Conservation (phyloP, 345 rosid genomes). For the Eucalyptus sp. region DNA sequence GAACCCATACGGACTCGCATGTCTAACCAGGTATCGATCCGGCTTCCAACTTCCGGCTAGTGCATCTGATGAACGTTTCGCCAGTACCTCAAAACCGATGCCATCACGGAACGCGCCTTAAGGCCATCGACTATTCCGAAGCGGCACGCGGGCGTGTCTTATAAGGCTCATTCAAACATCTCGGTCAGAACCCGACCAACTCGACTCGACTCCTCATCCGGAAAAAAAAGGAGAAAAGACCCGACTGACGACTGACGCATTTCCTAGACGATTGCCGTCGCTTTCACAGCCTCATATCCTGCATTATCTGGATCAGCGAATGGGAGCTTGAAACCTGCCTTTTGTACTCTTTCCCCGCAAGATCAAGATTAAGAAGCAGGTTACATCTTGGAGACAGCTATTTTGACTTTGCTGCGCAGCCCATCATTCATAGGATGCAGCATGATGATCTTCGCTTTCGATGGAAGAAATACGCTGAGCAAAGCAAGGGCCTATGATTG, state of each 20-base stretch:
- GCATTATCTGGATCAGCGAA: background rate
- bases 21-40: background rate
- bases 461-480: background rate
- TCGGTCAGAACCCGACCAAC: background rate
- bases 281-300: background rate
- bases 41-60: background rate
- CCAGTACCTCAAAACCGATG: background rate
- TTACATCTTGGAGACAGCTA: background rate
- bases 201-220: background rate
- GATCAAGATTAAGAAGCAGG: background rate
- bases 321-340: background rate
- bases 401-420: background rate
- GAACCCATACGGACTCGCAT: background rate
- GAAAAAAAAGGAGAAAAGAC: background rate
- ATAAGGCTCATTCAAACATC: background rate
- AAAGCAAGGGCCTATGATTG: background rate
- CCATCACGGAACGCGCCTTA: background rate
- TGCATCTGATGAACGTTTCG: background rate
- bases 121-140: background rate
- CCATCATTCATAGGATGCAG: background rate
- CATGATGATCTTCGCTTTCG: background rate
- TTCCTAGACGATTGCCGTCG: background rate
- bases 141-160: background rate
- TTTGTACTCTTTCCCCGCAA: background rate
- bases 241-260: background rate